phyloP scores from a whole-genome alignment of 2,329 filamentous ascomycete species.

The Polytolypa hystricis region DNA sequence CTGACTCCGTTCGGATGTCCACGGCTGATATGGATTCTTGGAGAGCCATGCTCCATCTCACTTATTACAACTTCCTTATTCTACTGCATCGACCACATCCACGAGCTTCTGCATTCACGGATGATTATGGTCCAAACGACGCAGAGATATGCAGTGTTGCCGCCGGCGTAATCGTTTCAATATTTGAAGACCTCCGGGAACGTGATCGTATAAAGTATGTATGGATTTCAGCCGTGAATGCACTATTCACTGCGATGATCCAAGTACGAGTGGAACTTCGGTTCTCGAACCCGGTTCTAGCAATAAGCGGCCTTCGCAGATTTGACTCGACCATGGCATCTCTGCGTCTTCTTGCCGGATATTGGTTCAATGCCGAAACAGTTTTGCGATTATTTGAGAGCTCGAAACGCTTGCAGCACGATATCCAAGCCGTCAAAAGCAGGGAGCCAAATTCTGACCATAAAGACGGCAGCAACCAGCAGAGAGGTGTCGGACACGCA shows the following conservation, averaged over 20 bases:
- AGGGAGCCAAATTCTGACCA: conserved; percentile 19
- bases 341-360: conserved; percentile 30
- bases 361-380: conserved; percentile 34
- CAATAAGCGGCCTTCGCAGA: conserved; percentile 34
- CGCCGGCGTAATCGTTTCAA: conserved; percentile 34
- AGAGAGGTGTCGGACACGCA: conserved; percentile 3
- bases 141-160: conserved; percentile 36
- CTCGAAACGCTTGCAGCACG: conserved; percentile 32
- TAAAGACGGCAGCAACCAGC: conserved; percentile 5
- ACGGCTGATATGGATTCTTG: conserved; percentile 33
- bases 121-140: conserved; percentile 35
- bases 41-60: conserved; percentile 35
- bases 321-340: conserved; percentile 34
- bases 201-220: conserved; percentile 32
- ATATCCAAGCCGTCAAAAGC: conserved; percentile 28
- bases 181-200: conserved; percentile 34
- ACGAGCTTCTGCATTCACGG: conserved; percentile 31
- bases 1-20: conserved; percentile 30
- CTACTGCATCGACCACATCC: conserved; percentile 35
- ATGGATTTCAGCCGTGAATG: conserved; percentile 35
- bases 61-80: conserved; percentile 37
- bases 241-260: conserved; percentile 37
- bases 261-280: conserved; percentile 36
- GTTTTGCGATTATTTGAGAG: conserved; percentile 34
- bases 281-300: conserved; percentile 35